These are phyloP conservation scores for Fusarium haematococcum DNA, from an alignment of 2,329 filamentous ascomycete genomes.

Conservation along the genomic window DNA sequence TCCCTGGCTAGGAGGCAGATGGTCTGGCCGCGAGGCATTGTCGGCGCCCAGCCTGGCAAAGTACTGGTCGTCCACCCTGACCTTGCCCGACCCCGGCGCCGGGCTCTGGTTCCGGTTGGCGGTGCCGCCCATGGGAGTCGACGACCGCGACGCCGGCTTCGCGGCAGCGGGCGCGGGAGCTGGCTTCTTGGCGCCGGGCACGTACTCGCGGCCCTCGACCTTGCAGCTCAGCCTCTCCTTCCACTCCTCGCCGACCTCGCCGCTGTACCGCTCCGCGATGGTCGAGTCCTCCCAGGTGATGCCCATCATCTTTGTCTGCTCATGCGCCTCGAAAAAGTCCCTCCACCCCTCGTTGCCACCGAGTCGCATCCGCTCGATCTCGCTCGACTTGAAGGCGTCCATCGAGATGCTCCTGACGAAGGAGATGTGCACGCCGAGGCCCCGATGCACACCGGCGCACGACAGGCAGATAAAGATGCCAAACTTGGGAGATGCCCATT, in stretches of 20 bases:
- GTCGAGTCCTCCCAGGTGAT: conserved; percentile 86
- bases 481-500: conserved; percentile 98
- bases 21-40: conserved; percentile 80
- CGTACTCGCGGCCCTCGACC: conserved; percentile 89
- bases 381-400: conserved; percentile 95
- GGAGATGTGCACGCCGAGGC: conserved; percentile 96
- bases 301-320: conserved; percentile 73
- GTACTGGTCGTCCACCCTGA: conserved; percentile 84
- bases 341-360: conserved; percentile 92
- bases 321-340: conserved; percentile 83
- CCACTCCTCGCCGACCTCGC: conserved; percentile 93
- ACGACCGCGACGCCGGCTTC: conserved; percentile 53
- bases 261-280: conserved; percentile 90
- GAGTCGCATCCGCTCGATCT: conserved; percentile 93
- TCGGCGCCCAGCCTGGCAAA: conserved; percentile 87
- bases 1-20: conserved; percentile 86
- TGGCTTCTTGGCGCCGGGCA: conserved; percentile 74
- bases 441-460: conserved; percentile 94
- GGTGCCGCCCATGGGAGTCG: conserved; percentile 56
- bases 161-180: conserved; percentile 43
- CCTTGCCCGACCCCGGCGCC: conserved; percentile 56
- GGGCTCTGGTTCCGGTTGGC: conserved; percentile 56
- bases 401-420: conserved; percentile 98
- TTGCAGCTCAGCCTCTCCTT: conserved; percentile 90
- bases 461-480: conserved; percentile 98